A percentile compares a stretch with the other conserved stretches of the same genome.
Evolutionary conservation across 2,329 filamentous ascomycete genomes (phyloP).

Genomic region (Cladosporium sp.): DNA sequence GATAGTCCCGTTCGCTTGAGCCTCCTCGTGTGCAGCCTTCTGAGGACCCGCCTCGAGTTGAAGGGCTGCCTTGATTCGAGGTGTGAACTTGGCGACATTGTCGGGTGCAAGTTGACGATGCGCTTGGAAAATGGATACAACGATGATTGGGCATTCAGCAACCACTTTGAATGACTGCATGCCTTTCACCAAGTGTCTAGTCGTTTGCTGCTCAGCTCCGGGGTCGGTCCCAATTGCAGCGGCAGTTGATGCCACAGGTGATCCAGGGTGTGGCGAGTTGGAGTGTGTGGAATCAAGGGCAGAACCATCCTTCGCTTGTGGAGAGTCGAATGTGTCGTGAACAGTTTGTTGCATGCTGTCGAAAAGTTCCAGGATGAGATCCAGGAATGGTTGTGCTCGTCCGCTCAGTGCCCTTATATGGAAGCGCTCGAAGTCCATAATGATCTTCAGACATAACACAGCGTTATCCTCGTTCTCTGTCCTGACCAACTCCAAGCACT

Average conservation of each 20-base stretch:
- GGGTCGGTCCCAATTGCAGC: slow-evolving; percentile 56
- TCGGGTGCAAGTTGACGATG: slow-evolving; percentile 73
- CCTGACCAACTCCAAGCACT: slow-evolving; percentile 81
- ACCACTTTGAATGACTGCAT: slow-evolving; percentile 99
- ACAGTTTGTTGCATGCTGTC: slow-evolving; percentile 92
- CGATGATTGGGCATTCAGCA: slow-evolving; percentile 96
- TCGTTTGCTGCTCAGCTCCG: slow-evolving; percentile 70
- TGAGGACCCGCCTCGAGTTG: slow-evolving; percentile 88
- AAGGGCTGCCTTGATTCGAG: slow-evolving; percentile 86
- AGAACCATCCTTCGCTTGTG: slow-evolving; percentile 58
- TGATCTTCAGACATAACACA: slow-evolving; percentile 95
- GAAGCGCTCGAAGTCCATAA: slow-evolving; percentile 93
- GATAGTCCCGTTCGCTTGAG: slow-evolving; percentile 70
- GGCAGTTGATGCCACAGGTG: slow-evolving; percentile 75
- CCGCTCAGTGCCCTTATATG: slow-evolving; percentile 76
- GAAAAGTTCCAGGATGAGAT: slow-evolving; percentile 92
- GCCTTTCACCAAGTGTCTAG: slow-evolving; percentile 76
- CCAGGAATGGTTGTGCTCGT: slow-evolving; percentile 84
- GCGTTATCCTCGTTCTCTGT: slow-evolving; percentile 98
- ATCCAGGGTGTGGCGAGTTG: slow-evolving; percentile 84
- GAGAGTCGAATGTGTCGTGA: slow-evolving; percentile 87
- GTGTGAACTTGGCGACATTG: slow-evolving; percentile 89
- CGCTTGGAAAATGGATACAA: slow-evolving; percentile 95
- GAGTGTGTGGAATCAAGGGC: slow-evolving; percentile 45
- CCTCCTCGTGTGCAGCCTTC: slow-evolving; percentile 84